phyloP scores from a whole-genome alignment of 73 alveolate genomes.

The Uronychia binucleata region DNA sequence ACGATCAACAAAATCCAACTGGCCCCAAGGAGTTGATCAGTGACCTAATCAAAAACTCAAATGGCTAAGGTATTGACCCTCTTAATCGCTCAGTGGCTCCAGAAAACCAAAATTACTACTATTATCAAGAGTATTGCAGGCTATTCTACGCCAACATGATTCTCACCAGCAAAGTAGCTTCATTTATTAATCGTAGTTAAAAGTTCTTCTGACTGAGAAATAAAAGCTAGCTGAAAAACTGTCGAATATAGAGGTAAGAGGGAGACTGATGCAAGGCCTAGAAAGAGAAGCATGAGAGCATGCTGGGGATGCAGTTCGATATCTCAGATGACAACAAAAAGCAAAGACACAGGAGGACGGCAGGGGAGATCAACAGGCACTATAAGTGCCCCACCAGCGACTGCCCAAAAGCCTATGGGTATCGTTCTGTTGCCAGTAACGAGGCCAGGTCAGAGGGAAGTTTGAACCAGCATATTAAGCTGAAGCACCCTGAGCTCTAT shows the following conservation, averaged over 20 bases:
- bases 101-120: conserved; percentile 41
- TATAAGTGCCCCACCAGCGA: conserved; percentile 55
- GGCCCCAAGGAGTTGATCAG: background rate
- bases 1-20: background rate
- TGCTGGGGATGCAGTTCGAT: background rate
- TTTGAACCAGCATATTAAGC: conserved; percentile 57
- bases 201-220: conserved; percentile 47
- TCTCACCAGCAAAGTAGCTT: conserved; percentile 21
- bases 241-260: conserved; percentile 53
- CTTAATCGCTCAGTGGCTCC: background rate
- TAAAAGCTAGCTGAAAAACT: conserved; percentile 44
- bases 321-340: conserved; percentile 44
- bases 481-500: conserved; percentile 57
- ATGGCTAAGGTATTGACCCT: background rate
- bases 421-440: background rate
- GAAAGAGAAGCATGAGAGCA: background rate
- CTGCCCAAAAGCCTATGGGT: conserved; percentile 67
- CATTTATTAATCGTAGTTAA: conserved; percentile 3
- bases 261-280: background rate
- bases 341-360: conserved; percentile 51
- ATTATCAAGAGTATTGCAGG: conserved; percentile 59
- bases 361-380: conserved; percentile 55
- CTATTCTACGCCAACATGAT: conserved; percentile 43
- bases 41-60: background rate
- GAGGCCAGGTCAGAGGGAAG: conserved; percentile 57